Percentiles rank a stretch among this genome's conserved stretches.
phyloP scores from a whole-genome alignment of 805 yeast genomes.

The Barnettozyma salicaria region DNA sequence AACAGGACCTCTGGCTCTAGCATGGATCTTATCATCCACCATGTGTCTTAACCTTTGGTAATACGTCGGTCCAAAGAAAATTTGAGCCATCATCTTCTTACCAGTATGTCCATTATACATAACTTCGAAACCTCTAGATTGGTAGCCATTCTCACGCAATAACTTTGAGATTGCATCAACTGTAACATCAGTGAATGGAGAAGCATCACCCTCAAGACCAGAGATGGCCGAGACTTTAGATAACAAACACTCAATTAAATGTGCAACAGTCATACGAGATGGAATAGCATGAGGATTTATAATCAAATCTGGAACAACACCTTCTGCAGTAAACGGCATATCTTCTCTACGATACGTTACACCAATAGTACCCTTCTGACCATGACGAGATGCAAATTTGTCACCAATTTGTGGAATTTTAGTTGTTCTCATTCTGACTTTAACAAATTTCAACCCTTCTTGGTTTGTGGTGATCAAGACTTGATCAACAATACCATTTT shows the following conservation, averaged over 20 bases:
- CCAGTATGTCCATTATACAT: conserved; percentile 99
- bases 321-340: conserved; percentile 96
- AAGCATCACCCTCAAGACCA: conserved; percentile 98
- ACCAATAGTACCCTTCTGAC: conserved; percentile 99
- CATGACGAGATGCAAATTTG: conserved; percentile 98
- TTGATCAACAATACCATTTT: conserved; percentile 97
- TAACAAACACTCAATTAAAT: conserved; percentile 94
- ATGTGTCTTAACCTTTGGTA: conserved; percentile 98
- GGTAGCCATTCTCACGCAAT: conserved; percentile 93
- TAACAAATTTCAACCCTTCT: conserved; percentile 95
- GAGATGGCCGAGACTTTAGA: conserved; percentile 92
- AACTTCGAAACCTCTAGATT: conserved; percentile 96
- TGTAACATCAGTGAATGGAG: conserved; percentile 97
- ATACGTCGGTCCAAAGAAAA: conserved; percentile 99
- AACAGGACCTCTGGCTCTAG: conserved; percentile 98
- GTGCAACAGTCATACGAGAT: conserved; percentile 99
- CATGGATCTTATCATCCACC: conserved; percentile 99
- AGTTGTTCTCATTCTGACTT: conserved; percentile 98
- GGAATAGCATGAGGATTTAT: conserved; percentile 99
- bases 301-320: conserved; percentile 94
- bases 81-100: conserved; percentile 94
- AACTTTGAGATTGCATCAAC: conserved; percentile 94
- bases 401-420: conserved; percentile 99
- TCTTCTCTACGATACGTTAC: conserved; percentile 97
- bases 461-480: conserved; percentile 95